Conservation (phyloP, 2,329 filamentous ascomycete genomes). For the Hypoxylon sp. region DNA sequence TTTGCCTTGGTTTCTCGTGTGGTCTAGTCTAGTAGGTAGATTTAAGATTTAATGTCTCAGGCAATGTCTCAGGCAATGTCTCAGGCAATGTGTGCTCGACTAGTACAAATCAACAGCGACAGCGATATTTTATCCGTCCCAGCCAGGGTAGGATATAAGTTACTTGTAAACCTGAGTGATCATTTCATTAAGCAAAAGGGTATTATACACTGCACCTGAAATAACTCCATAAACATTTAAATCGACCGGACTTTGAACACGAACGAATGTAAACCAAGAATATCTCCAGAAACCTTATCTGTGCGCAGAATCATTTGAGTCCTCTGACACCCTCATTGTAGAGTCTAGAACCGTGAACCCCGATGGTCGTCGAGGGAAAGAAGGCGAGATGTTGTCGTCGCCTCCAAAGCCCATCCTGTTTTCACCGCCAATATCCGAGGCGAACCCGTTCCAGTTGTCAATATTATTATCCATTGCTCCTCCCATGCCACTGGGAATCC, state of each 20-base stretch:
- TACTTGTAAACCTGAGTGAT: too few relatives aligned
- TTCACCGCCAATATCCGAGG: background rate
- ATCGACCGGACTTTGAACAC: background rate
- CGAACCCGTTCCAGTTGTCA: conserved; percentile 18
- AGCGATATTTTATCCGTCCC: too few relatives aligned
- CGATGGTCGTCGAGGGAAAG: conserved; percentile 15
- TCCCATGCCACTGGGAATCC: background rate
- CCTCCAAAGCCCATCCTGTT: background rate
- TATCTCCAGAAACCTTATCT: conserved; percentile 10
- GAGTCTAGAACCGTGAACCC: conserved; percentile 1
- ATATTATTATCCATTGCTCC: background rate
- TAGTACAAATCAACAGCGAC: too few relatives aligned
- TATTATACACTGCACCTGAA: background rate
- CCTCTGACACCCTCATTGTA: conserved; percentile 26
- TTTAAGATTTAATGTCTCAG: too few relatives aligned
- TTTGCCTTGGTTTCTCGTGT: background rate
- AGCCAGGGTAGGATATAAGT: too few relatives aligned
- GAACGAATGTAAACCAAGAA: background rate
- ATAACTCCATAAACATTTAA: too few relatives aligned
- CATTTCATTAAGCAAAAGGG: background rate
- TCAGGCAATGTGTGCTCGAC: too few relatives aligned
- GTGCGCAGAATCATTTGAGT: conserved; percentile 38
- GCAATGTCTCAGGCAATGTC: too few relatives aligned
- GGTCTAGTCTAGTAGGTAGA: too few relatives aligned
- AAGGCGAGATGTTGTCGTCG: conserved; percentile 15